Conservation (phyloP, 768 basidiomycete species). For the Termitomyces sp. region DNA sequence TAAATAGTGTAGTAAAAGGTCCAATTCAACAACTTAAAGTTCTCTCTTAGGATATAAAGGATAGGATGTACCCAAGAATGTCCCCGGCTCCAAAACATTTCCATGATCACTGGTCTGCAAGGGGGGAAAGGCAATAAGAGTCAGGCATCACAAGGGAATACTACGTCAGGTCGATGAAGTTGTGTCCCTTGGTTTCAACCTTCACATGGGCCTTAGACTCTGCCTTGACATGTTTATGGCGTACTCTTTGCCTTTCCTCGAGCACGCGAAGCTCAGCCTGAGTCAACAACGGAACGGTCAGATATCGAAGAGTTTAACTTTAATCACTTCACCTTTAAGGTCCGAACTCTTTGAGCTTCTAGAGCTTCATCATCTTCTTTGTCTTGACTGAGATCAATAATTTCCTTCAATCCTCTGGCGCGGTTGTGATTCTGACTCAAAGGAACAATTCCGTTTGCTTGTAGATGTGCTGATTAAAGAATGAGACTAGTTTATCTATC, state of each 20-base stretch:
- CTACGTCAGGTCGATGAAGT: not conserved
- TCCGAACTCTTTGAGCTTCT: not conserved
- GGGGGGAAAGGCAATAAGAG: not conserved
- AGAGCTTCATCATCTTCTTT: not conserved
- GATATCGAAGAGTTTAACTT: not conserved
- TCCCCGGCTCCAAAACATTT: not conserved
- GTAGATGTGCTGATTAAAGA: constrained; percentile 4
- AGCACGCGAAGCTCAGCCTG: not conserved
- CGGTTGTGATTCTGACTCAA: not conserved
- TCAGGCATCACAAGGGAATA: not conserved
- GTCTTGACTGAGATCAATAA: not conserved
- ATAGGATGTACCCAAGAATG: not conserved
- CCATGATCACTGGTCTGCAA: not conserved
- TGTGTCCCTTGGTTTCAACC: not conserved
- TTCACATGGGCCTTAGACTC: not conserved
- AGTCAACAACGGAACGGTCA: not conserved
- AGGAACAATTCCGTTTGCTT: constrained; percentile 12
- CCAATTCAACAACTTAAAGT: no score
- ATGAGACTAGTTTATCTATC: not conserved
- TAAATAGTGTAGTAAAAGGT: no score
- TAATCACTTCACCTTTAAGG: not conserved
- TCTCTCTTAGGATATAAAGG: not conserved
- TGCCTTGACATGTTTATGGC: not conserved
- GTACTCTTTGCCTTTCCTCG: not conserved
- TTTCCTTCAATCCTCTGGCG: not conserved